Conservation (phyloP, 208 protist genomes). For the Angomonas ambiguus region DNA sequence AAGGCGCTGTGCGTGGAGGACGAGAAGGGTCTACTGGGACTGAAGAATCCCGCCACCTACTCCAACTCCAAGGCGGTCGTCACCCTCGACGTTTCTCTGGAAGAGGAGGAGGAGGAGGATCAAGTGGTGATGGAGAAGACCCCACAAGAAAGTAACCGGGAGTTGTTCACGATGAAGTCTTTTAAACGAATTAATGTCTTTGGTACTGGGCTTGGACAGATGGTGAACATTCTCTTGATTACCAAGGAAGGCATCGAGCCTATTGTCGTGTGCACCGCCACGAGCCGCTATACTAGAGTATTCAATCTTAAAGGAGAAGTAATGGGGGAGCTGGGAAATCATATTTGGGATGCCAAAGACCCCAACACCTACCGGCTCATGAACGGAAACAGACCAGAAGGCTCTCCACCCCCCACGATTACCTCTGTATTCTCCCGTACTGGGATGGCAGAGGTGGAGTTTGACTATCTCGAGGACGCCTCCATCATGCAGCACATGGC, state of each 20-base stretch:
- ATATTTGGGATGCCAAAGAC: constrained; percentile 36
- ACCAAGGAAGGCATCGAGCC: constrained; percentile 16
- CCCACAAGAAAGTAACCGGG: constrained; percentile 22
- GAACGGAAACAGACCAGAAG: constrained; percentile 24
- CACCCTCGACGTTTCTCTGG: neutral
- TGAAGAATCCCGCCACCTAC: constrained; percentile 37
- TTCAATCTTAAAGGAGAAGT: constrained; percentile 59
- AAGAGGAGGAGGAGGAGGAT: neutral
- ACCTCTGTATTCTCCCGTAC: neutral
- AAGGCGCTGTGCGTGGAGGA: constrained; percentile 17
- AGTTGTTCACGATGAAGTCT: constrained; percentile 21
- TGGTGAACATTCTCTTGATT: constrained; percentile 22
- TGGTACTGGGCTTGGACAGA: constrained; percentile 24
- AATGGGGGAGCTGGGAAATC: constrained; percentile 77
- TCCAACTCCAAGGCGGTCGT: neutral
- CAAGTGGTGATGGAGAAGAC: neutral
- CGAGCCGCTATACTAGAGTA: constrained; percentile 55
- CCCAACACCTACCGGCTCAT: constrained; percentile 49
- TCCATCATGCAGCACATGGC: constrained; percentile 8
- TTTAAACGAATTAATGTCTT: constrained; percentile 43
- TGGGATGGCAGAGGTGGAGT: constrained; percentile 4
- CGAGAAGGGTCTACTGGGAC: constrained; percentile 26
- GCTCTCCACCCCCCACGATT: constrained; percentile 14
- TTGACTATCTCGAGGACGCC: constrained; percentile 12
- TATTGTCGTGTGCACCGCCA: constrained; percentile 58